Conservation (phyloP, 805 yeast genomes). For the Wickerhamomyces ciferrii region DNA sequence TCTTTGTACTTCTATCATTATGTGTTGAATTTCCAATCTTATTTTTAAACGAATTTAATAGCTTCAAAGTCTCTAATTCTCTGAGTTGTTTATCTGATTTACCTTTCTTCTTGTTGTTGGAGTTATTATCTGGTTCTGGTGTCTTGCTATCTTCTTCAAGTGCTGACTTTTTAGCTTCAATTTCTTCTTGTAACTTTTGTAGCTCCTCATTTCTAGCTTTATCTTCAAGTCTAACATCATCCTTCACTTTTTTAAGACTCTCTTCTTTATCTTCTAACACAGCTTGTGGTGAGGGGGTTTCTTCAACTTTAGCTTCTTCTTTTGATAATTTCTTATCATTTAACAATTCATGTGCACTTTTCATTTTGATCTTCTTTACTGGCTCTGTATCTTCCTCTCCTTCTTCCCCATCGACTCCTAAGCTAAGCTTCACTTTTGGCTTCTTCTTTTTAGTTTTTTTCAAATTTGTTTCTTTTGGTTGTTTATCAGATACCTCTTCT, state of each 20-base stretch:
- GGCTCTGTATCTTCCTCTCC: slow-evolving; percentile 14
- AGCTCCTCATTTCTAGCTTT: not conserved
- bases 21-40: slow-evolving; percentile 9
- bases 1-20: not conserved
- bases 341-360: slow-evolving; percentile 35
- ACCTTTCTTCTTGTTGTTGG: not conserved
- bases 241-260: not conserved
- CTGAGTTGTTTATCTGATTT: slow-evolving; percentile 9
- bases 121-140: not conserved
- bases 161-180: not conserved
- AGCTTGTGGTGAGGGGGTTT: too few species aligned
- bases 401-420: slow-evolving; percentile 29
- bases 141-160: not conserved
- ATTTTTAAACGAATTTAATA: slow-evolving; percentile 21
- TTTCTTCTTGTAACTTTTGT: not conserved
- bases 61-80: slow-evolving; percentile 23
- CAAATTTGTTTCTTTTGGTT: not conserved
- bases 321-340: slow-evolving; percentile 20
- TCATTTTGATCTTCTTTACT: slow-evolving; percentile 27
- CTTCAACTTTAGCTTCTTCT: not conserved
- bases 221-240: not conserved
- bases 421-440: slow-evolving; percentile 28
- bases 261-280: too few species aligned
- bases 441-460: slow-evolving; percentile 19
- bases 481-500: slow-evolving; percentile 5